A percentile compares a stretch with the other conserved stretches of the same genome.
These are phyloP conservation scores for Neurospora sp. DNA, from an alignment of 495 filamentous ascomycete species.

Conservation along the genomic window DNA sequence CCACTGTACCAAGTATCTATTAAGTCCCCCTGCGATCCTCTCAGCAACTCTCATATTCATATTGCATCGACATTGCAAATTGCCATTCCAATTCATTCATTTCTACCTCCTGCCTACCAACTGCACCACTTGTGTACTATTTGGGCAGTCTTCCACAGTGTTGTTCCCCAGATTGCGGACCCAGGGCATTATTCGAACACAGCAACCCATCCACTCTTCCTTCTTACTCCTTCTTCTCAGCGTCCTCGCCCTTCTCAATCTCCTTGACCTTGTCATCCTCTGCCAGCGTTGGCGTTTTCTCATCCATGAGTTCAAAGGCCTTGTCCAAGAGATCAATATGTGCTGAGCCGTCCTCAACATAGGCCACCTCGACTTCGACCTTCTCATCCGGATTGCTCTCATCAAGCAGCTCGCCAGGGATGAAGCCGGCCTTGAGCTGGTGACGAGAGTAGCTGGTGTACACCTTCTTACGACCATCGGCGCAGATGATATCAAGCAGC, in stretches of 20 bases:
- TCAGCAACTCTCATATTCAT: too few relatives aligned
- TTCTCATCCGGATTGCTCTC: neutral
- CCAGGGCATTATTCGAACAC: neutral
- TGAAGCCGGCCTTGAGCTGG: neutral
- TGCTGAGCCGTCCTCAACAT: neutral
- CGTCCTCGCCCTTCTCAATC: neutral
- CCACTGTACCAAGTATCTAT: too few relatives aligned
- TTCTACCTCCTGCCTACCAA: neutral
- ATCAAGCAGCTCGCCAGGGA: neutral
- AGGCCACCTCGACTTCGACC: neutral
- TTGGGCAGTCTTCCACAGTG: too few relatives aligned
- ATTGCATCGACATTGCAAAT: too few relatives aligned
- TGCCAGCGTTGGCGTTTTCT: neutral
- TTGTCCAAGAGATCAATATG: neutral
- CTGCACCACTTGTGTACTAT: neutral
- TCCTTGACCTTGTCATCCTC: neutral
- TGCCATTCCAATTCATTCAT: neutral
- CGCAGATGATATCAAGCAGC: neutral
- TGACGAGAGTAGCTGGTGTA: neutral
- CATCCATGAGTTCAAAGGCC: neutral
- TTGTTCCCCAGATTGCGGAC: neutral
- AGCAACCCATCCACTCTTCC: neutral
- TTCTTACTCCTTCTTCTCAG: neutral
- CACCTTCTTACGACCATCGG: neutral
- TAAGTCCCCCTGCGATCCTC: too few relatives aligned